phyloP scores from a whole-genome alignment of 331 rosid genomes.

The Telfairia occidentalis region DNA sequence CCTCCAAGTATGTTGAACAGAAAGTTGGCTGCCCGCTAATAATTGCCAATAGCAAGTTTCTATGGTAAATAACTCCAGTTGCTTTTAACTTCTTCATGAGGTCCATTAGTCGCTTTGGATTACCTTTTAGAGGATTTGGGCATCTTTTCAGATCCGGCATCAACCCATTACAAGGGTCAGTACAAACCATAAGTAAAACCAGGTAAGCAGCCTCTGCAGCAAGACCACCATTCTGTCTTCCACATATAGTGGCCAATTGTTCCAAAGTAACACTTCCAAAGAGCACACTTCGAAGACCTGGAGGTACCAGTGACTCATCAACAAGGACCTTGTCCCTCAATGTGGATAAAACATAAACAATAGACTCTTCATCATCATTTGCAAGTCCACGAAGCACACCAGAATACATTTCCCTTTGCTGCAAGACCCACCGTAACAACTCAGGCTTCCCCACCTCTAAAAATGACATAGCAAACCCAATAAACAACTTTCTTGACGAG shows the following conservation, averaged over 20 bases:
- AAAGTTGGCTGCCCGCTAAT: slow-evolving; percentile 46
- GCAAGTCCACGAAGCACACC: slow-evolving; percentile 60
- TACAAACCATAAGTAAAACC: slow-evolving; percentile 60
- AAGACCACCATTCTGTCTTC: slow-evolving; percentile 48
- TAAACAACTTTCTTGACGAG: slow-evolving; percentile 53
- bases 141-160: slow-evolving; percentile 59
- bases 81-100: slow-evolving; percentile 66
- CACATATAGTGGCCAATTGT: slow-evolving; percentile 52
- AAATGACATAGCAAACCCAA: slow-evolving; percentile 86
- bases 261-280: slow-evolving; percentile 76
- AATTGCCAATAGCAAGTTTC: slow-evolving; percentile 66
- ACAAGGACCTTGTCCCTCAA: slow-evolving; percentile 55
- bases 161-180: slow-evolving; percentile 67
- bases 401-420: slow-evolving; percentile 74
- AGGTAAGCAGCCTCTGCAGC: slow-evolving; percentile 48
- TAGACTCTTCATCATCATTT: slow-evolving; percentile 70
- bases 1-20: slow-evolving; percentile 70
- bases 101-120: slow-evolving; percentile 50
- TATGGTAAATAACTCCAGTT: slow-evolving; percentile 44
- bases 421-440: slow-evolving; percentile 64
- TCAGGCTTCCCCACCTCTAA: slow-evolving; percentile 82
- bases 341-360: slow-evolving; percentile 53
- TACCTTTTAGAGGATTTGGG: slow-evolving; percentile 58
- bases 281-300: slow-evolving; percentile 70
- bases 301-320: slow-evolving; percentile 56